A percentile compares a stretch with the other conserved stretches of the same genome.
These are phyloP conservation scores for Cryptosporidium ubiquitum DNA, from an alignment of 169 alveolate species.

Conservation along the genomic window DNA sequence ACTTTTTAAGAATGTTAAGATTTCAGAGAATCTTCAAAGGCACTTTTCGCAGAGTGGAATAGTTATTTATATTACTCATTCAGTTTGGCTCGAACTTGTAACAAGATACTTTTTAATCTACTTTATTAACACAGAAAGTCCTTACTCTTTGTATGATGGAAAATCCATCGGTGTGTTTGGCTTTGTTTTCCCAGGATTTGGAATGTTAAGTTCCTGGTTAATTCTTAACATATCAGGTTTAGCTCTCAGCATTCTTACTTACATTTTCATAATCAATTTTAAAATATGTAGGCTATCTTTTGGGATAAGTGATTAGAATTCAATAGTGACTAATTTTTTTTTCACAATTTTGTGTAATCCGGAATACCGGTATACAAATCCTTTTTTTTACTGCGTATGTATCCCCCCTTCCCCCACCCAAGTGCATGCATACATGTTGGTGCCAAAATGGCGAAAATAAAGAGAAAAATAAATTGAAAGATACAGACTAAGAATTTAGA, in stretches of 20 bases:
- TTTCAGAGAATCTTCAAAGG: slow-evolving; percentile 7
- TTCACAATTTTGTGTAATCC: not conserved
- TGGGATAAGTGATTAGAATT: not conserved
- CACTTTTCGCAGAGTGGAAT: slow-evolving; percentile 62
- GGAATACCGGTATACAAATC: not conserved
- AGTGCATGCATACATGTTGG: not conserved
- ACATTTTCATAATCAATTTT: slow-evolving; percentile 3
- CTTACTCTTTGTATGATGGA: slow-evolving; percentile 64
- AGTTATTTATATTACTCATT: slow-evolving; percentile 58
- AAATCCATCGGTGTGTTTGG: slow-evolving; percentile 7
- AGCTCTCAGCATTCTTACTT: slow-evolving; percentile 26
- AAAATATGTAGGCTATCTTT: not conserved
- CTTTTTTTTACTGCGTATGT: not conserved
- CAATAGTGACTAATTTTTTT: not conserved
- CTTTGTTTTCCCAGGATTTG: slow-evolving; percentile 47
- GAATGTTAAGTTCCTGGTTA: slow-evolving; percentile 22
- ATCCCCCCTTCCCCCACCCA: no score
- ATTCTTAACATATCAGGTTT: not conserved
- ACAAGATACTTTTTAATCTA: slow-evolving; percentile 20
- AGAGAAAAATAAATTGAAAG: not conserved
- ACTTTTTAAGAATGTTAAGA: slow-evolving; percentile 1
- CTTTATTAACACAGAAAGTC: slow-evolving; percentile 19
- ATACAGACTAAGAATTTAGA: not conserved
- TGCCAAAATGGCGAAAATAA: not conserved
- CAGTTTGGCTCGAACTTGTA: slow-evolving; percentile 61